Evolutionary conservation across 2,329 filamentous ascomycete genomes (phyloP).

Genomic region (Ascochyta viciae-villosae): DNA sequence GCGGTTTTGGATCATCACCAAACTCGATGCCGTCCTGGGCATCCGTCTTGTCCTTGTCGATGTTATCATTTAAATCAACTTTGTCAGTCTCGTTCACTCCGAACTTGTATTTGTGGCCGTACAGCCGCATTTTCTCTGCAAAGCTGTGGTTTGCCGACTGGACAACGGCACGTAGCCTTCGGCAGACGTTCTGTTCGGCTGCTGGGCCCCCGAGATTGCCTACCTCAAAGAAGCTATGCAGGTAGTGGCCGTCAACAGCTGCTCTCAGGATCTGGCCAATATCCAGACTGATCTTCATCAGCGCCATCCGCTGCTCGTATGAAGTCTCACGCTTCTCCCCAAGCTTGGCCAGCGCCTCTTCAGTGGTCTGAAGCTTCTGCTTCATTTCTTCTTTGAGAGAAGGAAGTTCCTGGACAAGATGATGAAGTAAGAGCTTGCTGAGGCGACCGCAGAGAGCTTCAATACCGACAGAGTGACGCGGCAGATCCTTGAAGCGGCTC

Average conservation of each 20-base stretch:
- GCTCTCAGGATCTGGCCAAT: conserved; percentile 35
- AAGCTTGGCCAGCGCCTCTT: conserved; percentile 51
- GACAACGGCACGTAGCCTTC: no score
- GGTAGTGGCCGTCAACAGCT: conserved; percentile 62
- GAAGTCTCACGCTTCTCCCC: conserved; percentile 57
- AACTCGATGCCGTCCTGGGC: no score
- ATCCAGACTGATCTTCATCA: conserved; percentile 55
- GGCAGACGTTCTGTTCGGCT: no score
- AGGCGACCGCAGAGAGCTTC: conserved; percentile 57
- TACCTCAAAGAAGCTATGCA: conserved; percentile 1
- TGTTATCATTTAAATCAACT: no score
- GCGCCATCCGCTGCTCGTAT: conserved; percentile 57
- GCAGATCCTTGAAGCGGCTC: conserved; percentile 37
- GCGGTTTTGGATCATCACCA: no score
- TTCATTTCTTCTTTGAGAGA: no score
- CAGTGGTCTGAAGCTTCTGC: not conserved
- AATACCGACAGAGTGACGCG: conserved; percentile 54
- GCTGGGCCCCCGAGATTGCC: no score
- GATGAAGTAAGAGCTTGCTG: conserved; percentile 56
- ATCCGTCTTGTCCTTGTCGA: no score
- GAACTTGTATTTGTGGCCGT: no score
- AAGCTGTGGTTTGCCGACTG: no score
- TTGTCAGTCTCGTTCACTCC: no score
- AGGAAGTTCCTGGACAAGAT: conserved; percentile 44
- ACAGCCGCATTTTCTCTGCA: no score